A percentile compares a stretch with the other conserved stretches of the same genome.
Conservation (phyloP, 2,329 filamentous ascomycete genomes). For the Ceratocystis colombiana region DNA sequence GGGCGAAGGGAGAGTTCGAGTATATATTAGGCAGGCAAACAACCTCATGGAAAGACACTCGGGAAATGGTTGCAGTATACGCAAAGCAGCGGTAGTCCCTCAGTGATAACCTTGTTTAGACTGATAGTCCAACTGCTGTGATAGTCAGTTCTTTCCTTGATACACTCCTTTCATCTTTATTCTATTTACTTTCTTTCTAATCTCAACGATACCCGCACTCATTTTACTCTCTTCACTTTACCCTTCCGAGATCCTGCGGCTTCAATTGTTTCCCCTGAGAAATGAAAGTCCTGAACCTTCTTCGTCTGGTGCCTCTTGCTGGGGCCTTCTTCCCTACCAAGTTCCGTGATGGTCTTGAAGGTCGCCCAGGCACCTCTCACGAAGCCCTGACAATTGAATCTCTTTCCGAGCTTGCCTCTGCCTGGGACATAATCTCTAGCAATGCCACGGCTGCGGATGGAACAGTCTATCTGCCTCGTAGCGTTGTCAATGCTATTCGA, state of each 20-base stretch:
- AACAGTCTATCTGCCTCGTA: constrained; percentile 18
- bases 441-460: not conserved
- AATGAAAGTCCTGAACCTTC: constrained; percentile 19
- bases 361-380: constrained; percentile 25
- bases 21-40: not conserved
- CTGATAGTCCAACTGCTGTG: not conserved
- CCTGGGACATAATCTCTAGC: constrained; percentile 16
- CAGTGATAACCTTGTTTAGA: not conserved
- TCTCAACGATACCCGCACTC: not conserved
- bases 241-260: not conserved
- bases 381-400: constrained; percentile 26
- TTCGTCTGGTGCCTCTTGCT: constrained; percentile 6
- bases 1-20: not conserved
- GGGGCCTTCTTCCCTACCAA: constrained; percentile 26
- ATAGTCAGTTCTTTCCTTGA: not conserved
- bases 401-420: constrained; percentile 16
- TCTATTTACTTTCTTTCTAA: not conserved
- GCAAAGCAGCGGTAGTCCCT: not conserved
- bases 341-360: constrained; percentile 25
- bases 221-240: not conserved
- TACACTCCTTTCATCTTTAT: not conserved
- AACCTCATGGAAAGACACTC: not conserved
- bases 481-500: constrained; percentile 23
- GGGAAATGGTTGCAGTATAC: not conserved
- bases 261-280: not conserved